Percentiles rank a stretch among this genome's conserved stretches.
Evolutionary conservation across 2,329 filamentous ascomycete species (phyloP).

Genomic region (Trichoderma simmonsii): DNA sequence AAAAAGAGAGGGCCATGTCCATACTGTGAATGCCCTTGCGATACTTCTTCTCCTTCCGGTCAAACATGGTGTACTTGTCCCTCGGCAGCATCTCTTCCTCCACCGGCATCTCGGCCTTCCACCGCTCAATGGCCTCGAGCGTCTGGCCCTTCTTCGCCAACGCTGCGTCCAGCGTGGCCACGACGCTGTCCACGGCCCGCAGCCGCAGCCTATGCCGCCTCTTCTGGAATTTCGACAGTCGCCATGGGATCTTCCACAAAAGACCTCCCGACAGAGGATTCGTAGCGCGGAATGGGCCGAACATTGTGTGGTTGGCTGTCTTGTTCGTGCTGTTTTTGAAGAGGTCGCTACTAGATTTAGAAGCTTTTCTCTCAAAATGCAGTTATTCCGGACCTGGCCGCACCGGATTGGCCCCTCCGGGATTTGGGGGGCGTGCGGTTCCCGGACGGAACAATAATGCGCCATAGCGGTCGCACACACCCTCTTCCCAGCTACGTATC

Average conservation of each 20-base stretch:
- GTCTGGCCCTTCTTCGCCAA: slow-evolving; percentile 70
- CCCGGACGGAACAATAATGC: slow-evolving; percentile 20
- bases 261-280: slow-evolving; percentile 75
- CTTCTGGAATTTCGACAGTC: slow-evolving; percentile 89
- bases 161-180: slow-evolving; percentile 76
- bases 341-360: background rate
- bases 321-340: background rate
- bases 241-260: slow-evolving; percentile 97
- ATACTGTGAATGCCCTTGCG: slow-evolving; percentile 96
- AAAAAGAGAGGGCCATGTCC: slow-evolving; percentile 36
- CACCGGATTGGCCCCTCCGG: slow-evolving; percentile 9
- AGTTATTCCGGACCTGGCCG: background rate
- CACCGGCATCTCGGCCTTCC: slow-evolving; percentile 94
- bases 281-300: slow-evolving; percentile 77
- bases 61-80: slow-evolving; percentile 98
- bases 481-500: background rate
- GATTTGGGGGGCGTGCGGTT: background rate
- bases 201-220: slow-evolving; percentile 79
- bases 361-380: slow-evolving; percentile 13
- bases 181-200: slow-evolving; percentile 80
- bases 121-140: slow-evolving; percentile 76
- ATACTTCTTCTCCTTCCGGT: slow-evolving; percentile 92
- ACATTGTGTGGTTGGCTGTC: slow-evolving; percentile 53
- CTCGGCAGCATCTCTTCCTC: slow-evolving; percentile 93
- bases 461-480: slow-evolving; percentile 9